Percentiles rank a stretch among this genome's conserved stretches.
Conservation (phyloP, 2,329 filamentous ascomycete genomes). For the Balansia obtecta region DNA sequence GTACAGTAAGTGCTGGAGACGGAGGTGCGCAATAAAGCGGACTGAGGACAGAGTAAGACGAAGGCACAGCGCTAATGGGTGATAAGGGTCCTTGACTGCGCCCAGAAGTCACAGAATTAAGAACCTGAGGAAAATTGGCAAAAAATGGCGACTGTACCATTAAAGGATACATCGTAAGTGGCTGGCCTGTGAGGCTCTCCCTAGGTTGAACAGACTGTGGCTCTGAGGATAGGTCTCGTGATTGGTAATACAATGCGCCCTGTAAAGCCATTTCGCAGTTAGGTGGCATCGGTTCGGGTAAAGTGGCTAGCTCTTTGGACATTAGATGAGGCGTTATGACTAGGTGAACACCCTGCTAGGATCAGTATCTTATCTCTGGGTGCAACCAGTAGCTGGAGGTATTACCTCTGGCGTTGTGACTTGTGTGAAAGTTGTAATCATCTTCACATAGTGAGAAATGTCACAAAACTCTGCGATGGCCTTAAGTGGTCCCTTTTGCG, state of each 20-base stretch:
- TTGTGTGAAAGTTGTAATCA: constrained; percentile 23
- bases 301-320: constrained; percentile 4
- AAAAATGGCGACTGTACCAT: constrained; percentile 19
- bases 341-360: constrained; percentile 14
- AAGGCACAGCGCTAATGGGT: constrained; percentile 18
- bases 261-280: neutral
- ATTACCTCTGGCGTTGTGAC: constrained; percentile 16
- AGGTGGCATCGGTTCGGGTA: constrained; percentile 9
- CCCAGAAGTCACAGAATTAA: constrained; percentile 14
- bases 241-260: constrained; percentile 6
- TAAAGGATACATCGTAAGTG: constrained; percentile 21
- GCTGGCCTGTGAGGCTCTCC: constrained; percentile 12
- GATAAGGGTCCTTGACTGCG: constrained; percentile 9
- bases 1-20: constrained; percentile 21
- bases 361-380: constrained; percentile 11
- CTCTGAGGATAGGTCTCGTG: constrained; percentile 2
- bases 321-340: constrained; percentile 10
- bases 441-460: constrained; percentile 27
- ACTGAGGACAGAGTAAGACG: constrained; percentile 19
- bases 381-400: neutral
- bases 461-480: constrained; percentile 43
- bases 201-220: constrained; percentile 5
- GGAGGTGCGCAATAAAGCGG: constrained; percentile 19
- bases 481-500: constrained; percentile 30
- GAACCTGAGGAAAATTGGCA: constrained; percentile 15